Evolutionary conservation across 2,329 filamentous ascomycete genomes (phyloP).

Genomic region (Pleurostoma richardsiae): DNA sequence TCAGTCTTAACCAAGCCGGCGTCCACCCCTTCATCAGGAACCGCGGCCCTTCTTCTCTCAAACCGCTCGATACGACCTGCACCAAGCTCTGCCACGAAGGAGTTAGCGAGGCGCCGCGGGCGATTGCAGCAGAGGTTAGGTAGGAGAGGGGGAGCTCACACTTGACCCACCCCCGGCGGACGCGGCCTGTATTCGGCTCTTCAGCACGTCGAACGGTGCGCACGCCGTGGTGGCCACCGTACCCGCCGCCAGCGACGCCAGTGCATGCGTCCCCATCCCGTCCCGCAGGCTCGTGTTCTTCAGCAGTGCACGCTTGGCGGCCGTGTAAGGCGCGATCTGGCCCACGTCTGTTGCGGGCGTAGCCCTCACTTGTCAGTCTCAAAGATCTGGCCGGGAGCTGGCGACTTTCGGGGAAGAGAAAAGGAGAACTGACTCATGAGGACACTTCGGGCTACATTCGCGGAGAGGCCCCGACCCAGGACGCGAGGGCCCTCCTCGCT

Average conservation of each 20-base stretch:
- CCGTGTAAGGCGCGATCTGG: conserved; percentile 37
- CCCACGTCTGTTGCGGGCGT: conserved; percentile 21
- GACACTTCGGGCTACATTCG: conserved; percentile 35
- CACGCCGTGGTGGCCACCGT: conserved; percentile 40
- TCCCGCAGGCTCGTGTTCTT: conserved; percentile 22
- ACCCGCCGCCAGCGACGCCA: conserved; percentile 34
- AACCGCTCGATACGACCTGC: conserved; percentile 24
- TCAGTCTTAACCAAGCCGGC: conserved; percentile 36
- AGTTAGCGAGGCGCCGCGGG: too few species aligned
- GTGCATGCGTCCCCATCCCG: conserved; percentile 31
- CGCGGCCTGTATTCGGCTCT: conserved; percentile 34
- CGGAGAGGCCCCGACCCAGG: conserved; percentile 30
- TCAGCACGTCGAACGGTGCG: conserved; percentile 37
- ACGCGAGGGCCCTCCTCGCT: conserved; percentile 31
- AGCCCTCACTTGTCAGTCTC: conserved; percentile 11
- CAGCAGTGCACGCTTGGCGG: conserved; percentile 25
- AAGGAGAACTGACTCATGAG: conserved; percentile 33
- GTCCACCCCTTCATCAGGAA: conserved; percentile 43
- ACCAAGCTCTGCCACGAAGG: conserved; percentile 21
- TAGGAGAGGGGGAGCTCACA: neutral
- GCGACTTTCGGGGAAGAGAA: too few species aligned
- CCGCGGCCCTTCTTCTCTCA: conserved; percentile 30
- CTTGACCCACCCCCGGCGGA: conserved; percentile 9
- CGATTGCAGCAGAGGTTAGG: too few species aligned
- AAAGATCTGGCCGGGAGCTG: neutral